Conservation (phyloP, 192 early-diverging fungal species). For the Nowakowskiella sp. region DNA sequence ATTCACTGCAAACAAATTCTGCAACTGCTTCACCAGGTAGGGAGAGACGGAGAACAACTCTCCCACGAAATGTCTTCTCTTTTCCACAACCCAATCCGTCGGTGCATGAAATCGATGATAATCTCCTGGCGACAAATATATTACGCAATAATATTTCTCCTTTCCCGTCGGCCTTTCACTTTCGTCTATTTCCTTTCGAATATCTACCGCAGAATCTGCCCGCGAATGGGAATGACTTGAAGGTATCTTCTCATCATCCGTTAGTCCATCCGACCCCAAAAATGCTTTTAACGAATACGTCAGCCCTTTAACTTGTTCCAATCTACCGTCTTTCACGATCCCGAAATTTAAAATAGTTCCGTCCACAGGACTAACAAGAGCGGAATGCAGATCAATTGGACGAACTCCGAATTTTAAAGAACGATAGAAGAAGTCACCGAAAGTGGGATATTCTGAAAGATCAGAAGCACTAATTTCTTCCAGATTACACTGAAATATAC, state of each 20-base stretch:
- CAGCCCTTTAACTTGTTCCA: slow-evolving; percentile 94
- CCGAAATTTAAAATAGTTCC: slow-evolving; percentile 88
- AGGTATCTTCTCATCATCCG: slow-evolving; percentile 10
- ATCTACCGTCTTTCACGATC: slow-evolving; percentile 59
- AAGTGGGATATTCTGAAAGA: slow-evolving; percentile 69
- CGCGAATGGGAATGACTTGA: background rate
- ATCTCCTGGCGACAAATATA: slow-evolving; percentile 96
- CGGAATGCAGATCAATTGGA: slow-evolving; percentile 57
- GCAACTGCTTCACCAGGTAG: slow-evolving; percentile 70
- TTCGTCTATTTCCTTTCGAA: slow-evolving; percentile 21
- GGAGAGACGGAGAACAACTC: slow-evolving; percentile 96
- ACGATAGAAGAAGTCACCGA: slow-evolving; percentile 91
- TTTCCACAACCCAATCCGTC: slow-evolving; percentile 84
- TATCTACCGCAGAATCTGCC: background rate
- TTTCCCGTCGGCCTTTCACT: slow-evolving; percentile 58
- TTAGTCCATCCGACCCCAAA: slow-evolving; percentile 49
- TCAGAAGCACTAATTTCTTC: slow-evolving; percentile 87
- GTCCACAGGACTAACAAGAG: slow-evolving; percentile 81
- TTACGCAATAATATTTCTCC: slow-evolving; percentile 78
- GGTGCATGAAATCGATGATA: slow-evolving; percentile 99
- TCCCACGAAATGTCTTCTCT: slow-evolving; percentile 86
- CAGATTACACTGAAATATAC: slow-evolving; percentile 82
- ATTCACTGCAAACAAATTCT: slow-evolving; percentile 91
- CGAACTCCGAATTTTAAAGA: slow-evolving; percentile 69
- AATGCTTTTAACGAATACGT: slow-evolving; percentile 85